Evolutionary conservation across 306 rosid species (phyloP).

Genomic region (Ceratonia siliqua): DNA sequence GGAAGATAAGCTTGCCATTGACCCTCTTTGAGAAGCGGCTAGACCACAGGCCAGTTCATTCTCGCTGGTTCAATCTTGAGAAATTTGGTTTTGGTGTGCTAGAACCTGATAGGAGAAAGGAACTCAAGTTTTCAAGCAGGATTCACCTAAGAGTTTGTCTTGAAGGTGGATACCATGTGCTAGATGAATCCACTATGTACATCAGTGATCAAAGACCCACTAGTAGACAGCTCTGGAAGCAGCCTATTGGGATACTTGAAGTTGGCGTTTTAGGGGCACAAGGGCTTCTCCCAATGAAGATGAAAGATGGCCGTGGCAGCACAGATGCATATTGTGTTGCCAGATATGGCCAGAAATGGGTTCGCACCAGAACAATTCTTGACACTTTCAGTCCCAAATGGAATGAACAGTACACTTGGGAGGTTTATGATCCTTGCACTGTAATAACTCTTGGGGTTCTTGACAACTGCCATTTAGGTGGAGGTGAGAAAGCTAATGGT

Average conservation of each 20-base stretch:
- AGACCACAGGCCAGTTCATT: conserved; percentile 81
- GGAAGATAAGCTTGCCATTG: conserved; percentile 68
- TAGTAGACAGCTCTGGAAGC: conserved; percentile 93
- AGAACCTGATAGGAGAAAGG: conserved; percentile 88
- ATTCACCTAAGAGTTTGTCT: conserved; percentile 88
- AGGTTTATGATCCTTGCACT: conserved; percentile 92
- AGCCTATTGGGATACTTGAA: conserved; percentile 80
- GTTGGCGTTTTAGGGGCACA: conserved; percentile 86
- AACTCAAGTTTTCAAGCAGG: conserved; percentile 78
- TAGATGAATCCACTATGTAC: conserved; percentile 89
- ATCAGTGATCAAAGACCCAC: conserved; percentile 90
- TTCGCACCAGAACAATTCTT: conserved; percentile 85
- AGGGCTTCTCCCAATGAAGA: conserved; percentile 93
- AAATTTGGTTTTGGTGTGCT: conserved; percentile 75
- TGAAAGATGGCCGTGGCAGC: conserved; percentile 73
- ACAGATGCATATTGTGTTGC: conserved; percentile 89
- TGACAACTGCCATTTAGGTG: conserved; percentile 79
- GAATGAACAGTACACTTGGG: conserved; percentile 98
- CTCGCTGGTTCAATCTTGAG: conserved; percentile 94
- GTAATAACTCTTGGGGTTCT: conserved; percentile 84
- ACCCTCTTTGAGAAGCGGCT: conserved; percentile 72
- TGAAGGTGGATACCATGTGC: conserved; percentile 97
- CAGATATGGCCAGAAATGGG: conserved; percentile 93
- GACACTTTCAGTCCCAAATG: conserved; percentile 78
- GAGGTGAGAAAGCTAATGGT: conserved; percentile 48